Conservation (phyloP, 208 protist species). For the Angomonas ambiguus region DNA sequence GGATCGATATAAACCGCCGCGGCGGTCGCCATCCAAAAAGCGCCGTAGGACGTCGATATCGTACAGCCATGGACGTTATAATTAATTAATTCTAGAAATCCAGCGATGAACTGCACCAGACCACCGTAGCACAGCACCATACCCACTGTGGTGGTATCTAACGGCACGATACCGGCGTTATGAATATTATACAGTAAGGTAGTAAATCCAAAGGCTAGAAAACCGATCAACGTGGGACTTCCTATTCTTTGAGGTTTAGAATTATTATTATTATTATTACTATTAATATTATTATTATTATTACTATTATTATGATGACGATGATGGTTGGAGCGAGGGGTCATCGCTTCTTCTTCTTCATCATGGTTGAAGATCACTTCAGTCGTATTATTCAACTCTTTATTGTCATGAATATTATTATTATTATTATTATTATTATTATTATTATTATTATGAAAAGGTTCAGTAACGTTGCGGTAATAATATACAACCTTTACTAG, state of each 20-base stretch:
- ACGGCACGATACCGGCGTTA: slow-evolving; percentile 16
- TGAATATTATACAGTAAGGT: slow-evolving; percentile 30
- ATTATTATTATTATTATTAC: slow-evolving; percentile 13
- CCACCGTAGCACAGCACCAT: slow-evolving; percentile 35
- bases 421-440: too few relatives aligned
- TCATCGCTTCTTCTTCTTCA: not conserved
- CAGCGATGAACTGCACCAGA: slow-evolving; percentile 27
- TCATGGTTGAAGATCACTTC: not conserved
- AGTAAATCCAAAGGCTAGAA: slow-evolving; percentile 45
- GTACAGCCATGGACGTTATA: slow-evolving; percentile 36
- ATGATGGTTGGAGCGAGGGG: not conserved
- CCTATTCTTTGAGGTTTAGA: slow-evolving; percentile 19
- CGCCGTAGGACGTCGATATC: slow-evolving; percentile 32
- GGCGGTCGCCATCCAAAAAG: slow-evolving; percentile 39
- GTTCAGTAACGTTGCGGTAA: too few relatives aligned
- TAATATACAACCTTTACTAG: too few relatives aligned
- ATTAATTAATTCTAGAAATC: slow-evolving; percentile 40
- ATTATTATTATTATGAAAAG: too few relatives aligned
- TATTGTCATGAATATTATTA: not conserved
- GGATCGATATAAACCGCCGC: slow-evolving; percentile 13
- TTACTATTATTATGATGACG: not conserved
- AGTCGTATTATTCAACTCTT: not conserved
- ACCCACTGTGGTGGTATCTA: slow-evolving; percentile 29
- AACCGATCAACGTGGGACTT: slow-evolving; percentile 21
- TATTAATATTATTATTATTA: not conserved